Evolutionary conservation across 225 moss, liverwort and hornwort genomes (phyloP).

Genomic region (Polytrichum formosum): DNA sequence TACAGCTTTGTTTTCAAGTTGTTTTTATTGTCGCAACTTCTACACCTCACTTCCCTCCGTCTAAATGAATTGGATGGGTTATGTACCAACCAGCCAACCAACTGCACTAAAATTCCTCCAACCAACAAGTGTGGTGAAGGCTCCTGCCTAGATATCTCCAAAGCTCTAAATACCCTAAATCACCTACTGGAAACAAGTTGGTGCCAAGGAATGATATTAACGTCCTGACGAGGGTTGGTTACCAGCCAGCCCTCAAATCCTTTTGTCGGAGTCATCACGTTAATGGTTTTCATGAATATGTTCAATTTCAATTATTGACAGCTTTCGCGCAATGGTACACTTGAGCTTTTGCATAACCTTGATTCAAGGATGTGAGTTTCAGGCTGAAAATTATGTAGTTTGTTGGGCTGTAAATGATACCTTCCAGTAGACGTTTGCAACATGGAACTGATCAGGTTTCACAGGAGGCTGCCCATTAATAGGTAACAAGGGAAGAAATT

Average conservation of each 20-base stretch:
- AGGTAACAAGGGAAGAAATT: neutral
- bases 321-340: neutral
- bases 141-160: neutral
- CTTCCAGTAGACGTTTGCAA: too few relatives aligned
- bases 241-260: neutral
- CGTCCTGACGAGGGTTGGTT: neutral
- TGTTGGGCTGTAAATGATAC: neutral
- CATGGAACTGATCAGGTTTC: neutral
- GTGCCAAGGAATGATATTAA: conserved; percentile 7
- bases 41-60: too few relatives aligned
- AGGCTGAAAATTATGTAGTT: neutral
- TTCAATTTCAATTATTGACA: conserved; percentile 4
- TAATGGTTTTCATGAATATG: neutral
- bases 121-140: too few relatives aligned
- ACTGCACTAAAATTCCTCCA: too few relatives aligned
- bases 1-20: too few relatives aligned
- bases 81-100: too few relatives aligned
- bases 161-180: neutral
- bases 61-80: too few relatives aligned
- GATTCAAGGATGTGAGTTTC: neutral
- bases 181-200: neutral
- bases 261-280: neutral
- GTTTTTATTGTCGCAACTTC: too few relatives aligned
- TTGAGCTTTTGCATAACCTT: neutral
- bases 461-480: too few relatives aligned